These are phyloP conservation scores for Colletotrichum sp. DNA, from an alignment of 2,329 filamentous ascomycete genomes.

Conservation along the genomic window DNA sequence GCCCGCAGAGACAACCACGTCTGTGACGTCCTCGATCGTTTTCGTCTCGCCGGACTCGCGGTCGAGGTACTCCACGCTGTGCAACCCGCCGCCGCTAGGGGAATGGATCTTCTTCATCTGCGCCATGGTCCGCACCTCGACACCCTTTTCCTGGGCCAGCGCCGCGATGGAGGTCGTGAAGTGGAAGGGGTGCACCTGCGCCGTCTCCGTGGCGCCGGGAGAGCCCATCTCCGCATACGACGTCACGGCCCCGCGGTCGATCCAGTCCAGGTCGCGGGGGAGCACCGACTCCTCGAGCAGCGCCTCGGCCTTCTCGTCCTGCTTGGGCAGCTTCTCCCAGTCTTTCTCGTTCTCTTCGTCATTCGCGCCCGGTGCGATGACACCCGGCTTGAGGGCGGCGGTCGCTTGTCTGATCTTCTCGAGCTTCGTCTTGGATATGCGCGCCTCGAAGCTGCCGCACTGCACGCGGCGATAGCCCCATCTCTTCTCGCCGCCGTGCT, in stretches of 20 bases:
- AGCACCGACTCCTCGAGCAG: conserved; percentile 63
- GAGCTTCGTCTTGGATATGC: conserved; percentile 39
- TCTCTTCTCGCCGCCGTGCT: conserved; percentile 76
- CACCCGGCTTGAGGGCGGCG: conserved; percentile 18
- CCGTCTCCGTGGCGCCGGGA: conserved; percentile 73
- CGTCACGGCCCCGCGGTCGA: conserved; percentile 69
- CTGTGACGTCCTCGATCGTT: conserved; percentile 51
- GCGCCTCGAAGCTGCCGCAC: conserved; percentile 65
- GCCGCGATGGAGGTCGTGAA: conserved; percentile 87
- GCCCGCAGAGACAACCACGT: conserved; percentile 61
- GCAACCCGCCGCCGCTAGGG: conserved; percentile 52
- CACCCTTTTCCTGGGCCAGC: conserved; percentile 73
- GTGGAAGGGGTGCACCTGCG: conserved; percentile 90
- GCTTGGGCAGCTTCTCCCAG: conserved; percentile 69
- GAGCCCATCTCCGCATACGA: conserved; percentile 83
- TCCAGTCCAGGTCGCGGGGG: conserved; percentile 84
- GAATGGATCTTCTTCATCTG: conserved; percentile 70
- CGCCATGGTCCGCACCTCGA: conserved; percentile 69
- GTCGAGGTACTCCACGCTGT: conserved; percentile 66
- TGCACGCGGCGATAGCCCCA: conserved; percentile 88
- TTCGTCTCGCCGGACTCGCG: conserved; percentile 40
- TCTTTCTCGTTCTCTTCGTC: conserved; percentile 39
- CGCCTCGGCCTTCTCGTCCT: conserved; percentile 51
- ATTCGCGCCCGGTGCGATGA: not conserved
- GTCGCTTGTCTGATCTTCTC: conserved; percentile 29